phyloP scores from a whole-genome alignment of 192 early-diverging fungal species.

The Dissophora globulifera region DNA sequence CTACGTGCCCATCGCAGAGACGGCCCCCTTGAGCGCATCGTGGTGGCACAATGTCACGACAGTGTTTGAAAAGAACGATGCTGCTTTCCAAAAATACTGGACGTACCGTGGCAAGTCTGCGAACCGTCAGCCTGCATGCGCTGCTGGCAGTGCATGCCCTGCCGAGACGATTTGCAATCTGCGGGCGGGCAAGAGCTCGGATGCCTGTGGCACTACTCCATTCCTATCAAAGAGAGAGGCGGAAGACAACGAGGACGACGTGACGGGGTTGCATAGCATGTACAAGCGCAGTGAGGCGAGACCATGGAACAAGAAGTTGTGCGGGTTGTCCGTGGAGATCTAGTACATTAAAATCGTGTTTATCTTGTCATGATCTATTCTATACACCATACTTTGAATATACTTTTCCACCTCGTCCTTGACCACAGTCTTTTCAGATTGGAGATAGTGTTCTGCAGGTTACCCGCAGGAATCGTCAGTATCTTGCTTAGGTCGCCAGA shows the following conservation, averaged over 20 bases:
- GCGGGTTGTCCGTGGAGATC: slow-evolving; percentile 22
- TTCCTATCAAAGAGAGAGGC: slow-evolving; percentile 26
- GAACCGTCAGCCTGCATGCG: slow-evolving; percentile 18
- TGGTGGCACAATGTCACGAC: slow-evolving; percentile 68
- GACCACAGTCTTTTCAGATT: too few relatives aligned
- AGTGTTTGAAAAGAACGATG: slow-evolving; percentile 49
- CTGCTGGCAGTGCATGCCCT: slow-evolving; percentile 13
- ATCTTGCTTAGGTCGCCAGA: too few relatives aligned
- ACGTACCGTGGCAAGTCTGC: slow-evolving; percentile 54
- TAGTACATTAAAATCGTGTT: too few relatives aligned
- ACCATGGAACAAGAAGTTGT: slow-evolving; percentile 44
- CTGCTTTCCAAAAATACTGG: slow-evolving; percentile 58
- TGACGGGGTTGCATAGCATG: slow-evolving; percentile 23
- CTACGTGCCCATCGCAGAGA: slow-evolving; percentile 23
- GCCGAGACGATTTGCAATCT: slow-evolving; percentile 39
- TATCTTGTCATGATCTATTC: too few relatives aligned
- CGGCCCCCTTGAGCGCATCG: slow-evolving; percentile 44
- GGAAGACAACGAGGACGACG: not conserved
- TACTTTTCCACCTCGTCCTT: too few relatives aligned
- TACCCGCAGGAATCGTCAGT: too few relatives aligned
- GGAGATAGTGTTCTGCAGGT: too few relatives aligned
- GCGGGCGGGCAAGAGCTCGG: slow-evolving; percentile 49
- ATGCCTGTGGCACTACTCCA: slow-evolving; percentile 19
- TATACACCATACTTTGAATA: too few relatives aligned
- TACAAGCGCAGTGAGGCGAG: slow-evolving; percentile 36